A percentile compares a stretch with the other conserved stretches of the same genome.
Conservation (phyloP, 345 rosid genomes). For the Hibiscus mutabilis region DNA sequence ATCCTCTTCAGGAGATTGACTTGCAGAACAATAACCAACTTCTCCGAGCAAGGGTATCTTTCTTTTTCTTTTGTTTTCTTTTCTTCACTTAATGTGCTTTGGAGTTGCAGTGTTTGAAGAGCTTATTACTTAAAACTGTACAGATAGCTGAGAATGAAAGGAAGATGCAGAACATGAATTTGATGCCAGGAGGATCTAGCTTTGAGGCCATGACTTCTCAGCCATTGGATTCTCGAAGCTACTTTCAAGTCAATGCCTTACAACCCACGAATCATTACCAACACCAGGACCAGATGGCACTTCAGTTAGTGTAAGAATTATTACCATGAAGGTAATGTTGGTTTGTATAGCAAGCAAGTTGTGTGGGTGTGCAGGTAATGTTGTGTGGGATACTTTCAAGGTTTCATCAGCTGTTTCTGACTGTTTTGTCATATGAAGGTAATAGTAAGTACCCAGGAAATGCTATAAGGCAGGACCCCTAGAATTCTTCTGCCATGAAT, state of each 20-base stretch:
- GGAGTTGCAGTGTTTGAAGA: neutral
- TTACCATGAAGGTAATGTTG: neutral
- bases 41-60: slow-evolving; percentile 83
- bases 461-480: neutral
- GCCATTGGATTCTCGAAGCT: neutral
- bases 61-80: neutral
- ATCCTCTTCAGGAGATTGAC: slow-evolving; percentile 70
- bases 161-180: slow-evolving; percentile 57
- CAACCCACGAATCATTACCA: neutral
- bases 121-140: neutral
- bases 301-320: neutral
- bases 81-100: neutral
- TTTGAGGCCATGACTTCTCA: neutral
- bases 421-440: neutral
- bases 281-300: neutral
- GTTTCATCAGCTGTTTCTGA: no score
- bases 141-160: slow-evolving; percentile 75
- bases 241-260: neutral
- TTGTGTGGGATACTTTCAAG: neutral
- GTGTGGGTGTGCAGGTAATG: neutral
- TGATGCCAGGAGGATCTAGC: slow-evolving; percentile 44
- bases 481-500: neutral
- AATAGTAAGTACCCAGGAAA: neutral
- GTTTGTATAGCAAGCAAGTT: no score
- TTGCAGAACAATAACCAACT: slow-evolving; percentile 89